Base-by-base conservation (phyloP, 441 rosid genomes). In the Geranium incanum region DNA sequence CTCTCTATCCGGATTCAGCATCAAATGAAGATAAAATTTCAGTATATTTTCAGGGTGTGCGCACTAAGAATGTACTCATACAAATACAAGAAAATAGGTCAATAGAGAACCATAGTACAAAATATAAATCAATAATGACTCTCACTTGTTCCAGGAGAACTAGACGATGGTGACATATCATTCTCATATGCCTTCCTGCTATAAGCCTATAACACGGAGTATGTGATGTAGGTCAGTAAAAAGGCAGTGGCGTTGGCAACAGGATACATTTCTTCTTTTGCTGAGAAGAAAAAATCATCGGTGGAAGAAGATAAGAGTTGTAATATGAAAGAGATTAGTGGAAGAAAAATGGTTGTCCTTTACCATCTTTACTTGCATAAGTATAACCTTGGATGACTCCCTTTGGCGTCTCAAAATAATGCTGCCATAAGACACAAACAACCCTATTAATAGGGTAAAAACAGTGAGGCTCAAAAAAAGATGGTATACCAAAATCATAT, bases 21-120 rank as follows among this genome's bases (percentile, higher is more conserved):
- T 95, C 92, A 95, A 84, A 83, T 95, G 99, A 70, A 95, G 98
- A 76, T 89, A 91, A 85, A 95, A 92, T 83, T 95, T 95, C 99
- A 92, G 90, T 76, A 73, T 23, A 68, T 9, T 11, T 8, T 23
- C 23, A 48, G 67, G 62, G 71, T 4, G 52, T 37, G 28, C 28
- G 11, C 6, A 67, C 78, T 74, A 84, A 68, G 74, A 36, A 48
- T 65, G 59, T 41, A 62, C 41, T 68, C 63, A 52, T 64, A 77
- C 38, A 16, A 45, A 28, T 41, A 7, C 23, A 21, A 33, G 37
- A 67, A 74, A 8, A 50, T 11, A 72, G 7, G 59, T 72, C 77
- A 65, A 12, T 48, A 19, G 19, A 33, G 39, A 8, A 36, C 5
- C 63, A 73, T 41, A 62, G 16, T 66, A 39, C n/a, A 60, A 33